Conservation (phyloP, 192 early-diverging fungal genomes). For the Funneliformis geosporum region DNA sequence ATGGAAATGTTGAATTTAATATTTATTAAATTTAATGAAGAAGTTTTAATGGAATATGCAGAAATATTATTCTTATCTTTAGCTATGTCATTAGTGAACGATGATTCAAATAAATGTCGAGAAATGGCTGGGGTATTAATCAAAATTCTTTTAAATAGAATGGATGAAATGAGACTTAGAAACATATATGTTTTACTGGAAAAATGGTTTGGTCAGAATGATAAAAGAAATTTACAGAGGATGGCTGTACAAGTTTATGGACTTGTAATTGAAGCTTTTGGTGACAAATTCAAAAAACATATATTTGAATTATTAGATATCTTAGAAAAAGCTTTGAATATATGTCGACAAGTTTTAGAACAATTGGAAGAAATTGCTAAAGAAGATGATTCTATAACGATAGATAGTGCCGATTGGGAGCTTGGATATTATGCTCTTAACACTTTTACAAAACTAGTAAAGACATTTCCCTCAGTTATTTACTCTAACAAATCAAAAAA, state of each 20-base stretch:
- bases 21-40: conserved; percentile 77
- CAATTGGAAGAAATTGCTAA: conserved; percentile 44
- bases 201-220: conserved; percentile 69
- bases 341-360: conserved; percentile 46
- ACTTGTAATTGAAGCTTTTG: conserved; percentile 77
- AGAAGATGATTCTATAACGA: conserved; percentile 42
- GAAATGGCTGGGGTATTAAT: conserved; percentile 83
- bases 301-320: conserved; percentile 55
- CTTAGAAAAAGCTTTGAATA: conserved; percentile 51
- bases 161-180: conserved; percentile 59
- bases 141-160: conserved; percentile 62
- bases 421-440: conserved; percentile 79
- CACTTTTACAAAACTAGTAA: conserved; percentile 72
- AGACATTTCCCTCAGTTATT: conserved; percentile 52
- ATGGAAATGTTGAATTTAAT: conserved; percentile 85
- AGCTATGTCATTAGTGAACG: conserved; percentile 84
- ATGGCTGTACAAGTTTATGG: conserved; percentile 86
- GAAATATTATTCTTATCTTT: conserved; percentile 87
- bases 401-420: conserved; percentile 80
- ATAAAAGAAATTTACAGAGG: conserved; percentile 69
- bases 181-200: conserved; percentile 70
- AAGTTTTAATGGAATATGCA: conserved; percentile 68
- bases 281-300: conserved; percentile 57
- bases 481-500: conserved; percentile 50
- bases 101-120: conserved; percentile 90